Conservation (phyloP, 2,329 filamentous ascomycete genomes). For the Colletotrichum sublineola region DNA sequence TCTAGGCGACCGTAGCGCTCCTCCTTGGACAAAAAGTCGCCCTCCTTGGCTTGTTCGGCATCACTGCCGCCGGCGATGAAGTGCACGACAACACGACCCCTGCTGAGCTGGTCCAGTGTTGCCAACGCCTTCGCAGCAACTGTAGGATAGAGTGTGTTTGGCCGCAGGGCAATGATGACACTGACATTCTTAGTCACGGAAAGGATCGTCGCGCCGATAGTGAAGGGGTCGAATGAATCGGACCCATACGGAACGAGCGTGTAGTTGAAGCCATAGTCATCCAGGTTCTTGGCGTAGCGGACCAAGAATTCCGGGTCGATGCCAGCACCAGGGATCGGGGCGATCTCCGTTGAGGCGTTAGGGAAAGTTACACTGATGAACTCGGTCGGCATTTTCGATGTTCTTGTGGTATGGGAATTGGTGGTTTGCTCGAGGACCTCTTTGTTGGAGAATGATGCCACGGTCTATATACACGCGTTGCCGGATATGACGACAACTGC, state of each 20-base stretch:
- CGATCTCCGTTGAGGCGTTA: constrained; percentile 68
- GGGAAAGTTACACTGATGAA: constrained; percentile 72
- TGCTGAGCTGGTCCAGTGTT: constrained; percentile 71
- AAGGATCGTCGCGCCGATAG: constrained; percentile 69
- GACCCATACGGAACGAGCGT: constrained; percentile 72
- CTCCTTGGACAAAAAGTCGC: constrained; percentile 70
- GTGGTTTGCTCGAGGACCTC: neutral
- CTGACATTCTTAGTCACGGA: constrained; percentile 70
- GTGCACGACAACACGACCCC: constrained; percentile 70
- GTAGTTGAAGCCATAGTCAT: constrained; percentile 73
- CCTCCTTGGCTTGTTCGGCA: constrained; percentile 70
- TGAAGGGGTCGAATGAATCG: constrained; percentile 68
- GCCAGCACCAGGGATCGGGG: constrained; percentile 63
- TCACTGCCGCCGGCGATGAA: constrained; percentile 74
- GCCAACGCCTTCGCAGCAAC: constrained; percentile 73
- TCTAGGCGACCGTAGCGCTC: constrained; percentile 70
- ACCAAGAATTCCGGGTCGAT: constrained; percentile 68
- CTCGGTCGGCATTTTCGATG: constrained; percentile 60
- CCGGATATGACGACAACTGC: constrained; percentile 45
- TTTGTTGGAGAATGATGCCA: constrained; percentile 1
- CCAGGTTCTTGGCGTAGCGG: constrained; percentile 68
- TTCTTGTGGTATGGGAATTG: neutral
- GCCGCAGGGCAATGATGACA: constrained; percentile 71
- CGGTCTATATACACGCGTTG: constrained; percentile 36
- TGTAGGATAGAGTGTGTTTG: constrained; percentile 73